These are phyloP conservation scores for Zychaea mexicana DNA, from an alignment of 371 early-diverging fungal genomes.

Conservation along the genomic window DNA sequence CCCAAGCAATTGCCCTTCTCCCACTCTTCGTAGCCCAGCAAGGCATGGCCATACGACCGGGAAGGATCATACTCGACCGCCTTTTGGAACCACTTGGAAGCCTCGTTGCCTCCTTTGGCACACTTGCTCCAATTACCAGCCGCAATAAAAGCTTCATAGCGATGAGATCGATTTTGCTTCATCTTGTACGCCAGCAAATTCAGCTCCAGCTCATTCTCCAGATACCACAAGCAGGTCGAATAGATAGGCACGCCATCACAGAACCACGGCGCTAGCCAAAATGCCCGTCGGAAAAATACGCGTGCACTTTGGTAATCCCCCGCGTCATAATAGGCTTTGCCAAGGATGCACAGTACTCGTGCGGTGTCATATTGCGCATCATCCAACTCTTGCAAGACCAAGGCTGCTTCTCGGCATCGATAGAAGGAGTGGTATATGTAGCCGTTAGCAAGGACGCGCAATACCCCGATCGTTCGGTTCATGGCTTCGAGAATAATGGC, in stretches of 20 bases:
- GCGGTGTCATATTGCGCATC: conserved; percentile 46
- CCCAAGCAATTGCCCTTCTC: conserved; percentile 34
- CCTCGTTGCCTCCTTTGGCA: conserved; percentile 28
- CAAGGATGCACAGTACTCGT: conserved; percentile 33
- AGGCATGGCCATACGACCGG: conserved; percentile 33
- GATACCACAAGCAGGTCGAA: conserved; percentile 47
- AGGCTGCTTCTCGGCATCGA: conserved; percentile 26
- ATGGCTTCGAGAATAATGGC: conserved; percentile 27
- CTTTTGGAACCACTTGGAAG: conserved; percentile 41
- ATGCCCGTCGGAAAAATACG: conserved; percentile 38
- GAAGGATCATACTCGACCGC: conserved; percentile 33
- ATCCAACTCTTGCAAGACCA: conserved; percentile 38
- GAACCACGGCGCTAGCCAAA: conserved; percentile 43
- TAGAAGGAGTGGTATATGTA: conserved; percentile 36
- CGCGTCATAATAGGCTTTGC: conserved; percentile 42
- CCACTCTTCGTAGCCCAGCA: conserved; percentile 46
- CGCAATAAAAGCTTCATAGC: conserved; percentile 42
- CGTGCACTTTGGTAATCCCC: conserved; percentile 36
- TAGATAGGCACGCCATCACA: conserved; percentile 42
- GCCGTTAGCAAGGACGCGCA: conserved; percentile 33
- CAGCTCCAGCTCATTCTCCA: conserved; percentile 38
- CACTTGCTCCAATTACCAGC: conserved; percentile 48
- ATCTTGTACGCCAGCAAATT: conserved; percentile 43
- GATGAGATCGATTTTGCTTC: conserved; percentile 35
- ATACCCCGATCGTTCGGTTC: conserved; percentile 30